Conservation (phyloP, 805 yeast genomes). For the Wickerhamiella siamensis region DNA sequence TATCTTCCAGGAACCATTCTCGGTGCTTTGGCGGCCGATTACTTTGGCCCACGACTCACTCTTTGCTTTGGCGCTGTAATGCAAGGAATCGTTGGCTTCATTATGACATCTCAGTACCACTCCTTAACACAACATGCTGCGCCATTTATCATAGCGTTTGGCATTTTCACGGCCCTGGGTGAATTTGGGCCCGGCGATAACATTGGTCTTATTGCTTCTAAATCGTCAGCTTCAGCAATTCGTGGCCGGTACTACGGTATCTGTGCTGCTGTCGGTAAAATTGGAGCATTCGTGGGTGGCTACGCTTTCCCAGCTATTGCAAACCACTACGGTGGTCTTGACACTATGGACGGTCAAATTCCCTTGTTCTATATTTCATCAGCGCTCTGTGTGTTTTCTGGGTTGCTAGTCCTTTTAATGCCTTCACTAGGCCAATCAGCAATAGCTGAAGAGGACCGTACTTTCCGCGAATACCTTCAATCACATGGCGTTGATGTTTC, state of each 20-base stretch:
- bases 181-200: constrained; percentile 94
- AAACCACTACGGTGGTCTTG: constrained; percentile 37
- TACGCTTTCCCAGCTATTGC: constrained; percentile 76
- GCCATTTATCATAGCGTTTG: constrained; percentile 73
- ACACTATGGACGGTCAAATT: constrained; percentile 40
- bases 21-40: constrained; percentile 80
- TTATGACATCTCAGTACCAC: constrained; percentile 62
- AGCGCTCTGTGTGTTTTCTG: constrained; percentile 60
- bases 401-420: constrained; percentile 50
- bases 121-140: constrained; percentile 47
- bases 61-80: constrained; percentile 48
- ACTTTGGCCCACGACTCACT: constrained; percentile 80
- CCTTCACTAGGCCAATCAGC: constrained; percentile 80
- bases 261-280: constrained; percentile 82
- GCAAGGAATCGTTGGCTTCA: constrained; percentile 70
- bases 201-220: constrained; percentile 75
- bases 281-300: constrained; percentile 87
- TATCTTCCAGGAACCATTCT: constrained; percentile 81
- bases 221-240: constrained; percentile 71
- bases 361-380: constrained; percentile 77
- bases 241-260: constrained; percentile 86
- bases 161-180: constrained; percentile 75
- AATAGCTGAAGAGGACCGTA: constrained; percentile 60
- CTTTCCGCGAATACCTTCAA: constrained; percentile 21
- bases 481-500: not conserved